phyloP scores from a whole-genome alignment of 2,329 filamentous ascomycete species.

The Pyrenochaeta sp. region DNA sequence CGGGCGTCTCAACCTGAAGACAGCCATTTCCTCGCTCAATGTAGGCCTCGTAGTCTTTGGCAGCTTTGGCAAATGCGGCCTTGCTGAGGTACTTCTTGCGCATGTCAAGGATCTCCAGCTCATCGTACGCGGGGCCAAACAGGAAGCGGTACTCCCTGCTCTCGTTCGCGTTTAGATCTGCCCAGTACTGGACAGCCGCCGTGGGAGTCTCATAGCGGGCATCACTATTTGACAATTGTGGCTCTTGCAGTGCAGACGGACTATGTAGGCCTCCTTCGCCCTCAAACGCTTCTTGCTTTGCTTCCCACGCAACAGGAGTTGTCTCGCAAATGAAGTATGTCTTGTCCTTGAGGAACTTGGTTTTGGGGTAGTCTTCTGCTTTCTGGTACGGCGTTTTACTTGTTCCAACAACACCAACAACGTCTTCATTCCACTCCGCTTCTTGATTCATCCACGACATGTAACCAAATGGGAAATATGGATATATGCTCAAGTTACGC shows the following conservation, averaged over 20 bases:
- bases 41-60: conserved; percentile 59
- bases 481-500: conserved; percentile 61
- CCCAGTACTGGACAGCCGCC: conserved; percentile 62
- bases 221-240: conserved; percentile 55
- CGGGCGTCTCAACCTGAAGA: conserved; percentile 62
- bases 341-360: conserved; percentile 64
- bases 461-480: conserved; percentile 66
- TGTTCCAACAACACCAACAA: conserved; percentile 60
- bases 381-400: conserved; percentile 66
- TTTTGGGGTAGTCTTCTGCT: conserved; percentile 64
- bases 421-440: conserved; percentile 59
- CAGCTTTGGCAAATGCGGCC: conserved; percentile 56
- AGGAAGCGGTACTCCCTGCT: conserved; percentile 61
- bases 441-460: conserved; percentile 70
- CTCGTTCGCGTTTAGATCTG: conserved; percentile 51
- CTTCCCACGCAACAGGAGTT: conserved; percentile 61
- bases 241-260: conserved; percentile 54
- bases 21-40: conserved; percentile 60
- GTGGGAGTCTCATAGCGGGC: conserved; percentile 64
- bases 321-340: conserved; percentile 65
- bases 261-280: conserved; percentile 64
- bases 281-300: conserved; percentile 61
- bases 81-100: conserved; percentile 59
- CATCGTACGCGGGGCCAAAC: conserved; percentile 63
- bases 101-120: conserved; percentile 58